A percentile compares a stretch with the other conserved stretches of the same genome.
Evolutionary conservation across 1,284 basidiomycete species (phyloP).

Genomic region (Apiotrichum akiyoshidainum): DNA sequence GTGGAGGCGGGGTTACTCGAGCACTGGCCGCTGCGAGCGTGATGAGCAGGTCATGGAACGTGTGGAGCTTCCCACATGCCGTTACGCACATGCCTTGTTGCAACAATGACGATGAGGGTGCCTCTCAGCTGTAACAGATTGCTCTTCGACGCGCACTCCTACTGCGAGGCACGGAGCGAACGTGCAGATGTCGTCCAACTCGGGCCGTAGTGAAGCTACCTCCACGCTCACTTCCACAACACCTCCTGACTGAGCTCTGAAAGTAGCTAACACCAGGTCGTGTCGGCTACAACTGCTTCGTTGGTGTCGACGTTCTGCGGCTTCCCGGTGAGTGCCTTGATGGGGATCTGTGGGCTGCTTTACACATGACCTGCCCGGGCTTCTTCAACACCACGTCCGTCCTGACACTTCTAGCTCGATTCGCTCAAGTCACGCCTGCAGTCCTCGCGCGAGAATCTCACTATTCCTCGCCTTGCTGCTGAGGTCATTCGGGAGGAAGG

Average conservation of each 20-base stretch:
- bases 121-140: too few relatives aligned
- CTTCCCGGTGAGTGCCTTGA: conserved; percentile 43
- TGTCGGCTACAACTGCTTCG: conserved; percentile 49
- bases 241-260: neutral
- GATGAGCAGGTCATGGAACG: neutral
- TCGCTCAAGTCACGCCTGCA: conserved; percentile 88
- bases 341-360: neutral
- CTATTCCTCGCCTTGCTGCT: conserved; percentile 63
- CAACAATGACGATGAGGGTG: too few relatives aligned
- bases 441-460: conserved; percentile 71
- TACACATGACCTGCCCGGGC: neutral
- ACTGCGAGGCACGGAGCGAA: too few relatives aligned
- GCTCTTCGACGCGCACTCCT: too few relatives aligned
- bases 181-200: too few relatives aligned
- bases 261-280: conserved; percentile 28
- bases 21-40: neutral
- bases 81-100: too few relatives aligned
- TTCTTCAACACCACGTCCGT: neutral
- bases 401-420: conserved; percentile 59
- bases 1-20: neutral
- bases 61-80: too few relatives aligned
- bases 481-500: conserved; percentile 85
- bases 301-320: conserved; percentile 51
- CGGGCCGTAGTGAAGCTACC: too few relatives aligned
- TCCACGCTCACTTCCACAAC: neutral